Conservation (phyloP, 768 basidiomycete genomes). For the Rhizopogon vesiculosus region DNA sequence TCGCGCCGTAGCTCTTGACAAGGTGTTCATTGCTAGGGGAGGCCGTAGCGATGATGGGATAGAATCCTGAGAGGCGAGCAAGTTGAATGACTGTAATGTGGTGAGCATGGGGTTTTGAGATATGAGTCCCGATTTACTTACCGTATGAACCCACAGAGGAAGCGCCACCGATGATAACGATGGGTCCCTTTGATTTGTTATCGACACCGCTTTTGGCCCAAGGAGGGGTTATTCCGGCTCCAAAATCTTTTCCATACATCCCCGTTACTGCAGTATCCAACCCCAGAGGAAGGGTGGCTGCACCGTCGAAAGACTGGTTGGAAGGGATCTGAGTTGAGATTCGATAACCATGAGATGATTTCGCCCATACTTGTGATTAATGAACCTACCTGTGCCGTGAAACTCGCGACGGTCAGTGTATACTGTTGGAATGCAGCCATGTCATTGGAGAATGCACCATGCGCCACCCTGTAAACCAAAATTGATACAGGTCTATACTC, state of each 20-base stretch:
- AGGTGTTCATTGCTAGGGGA: slow-evolving; percentile 24
- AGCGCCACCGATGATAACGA: slow-evolving; percentile 44
- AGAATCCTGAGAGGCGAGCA: slow-evolving; percentile 35
- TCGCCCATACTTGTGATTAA: background rate
- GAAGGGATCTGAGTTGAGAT: slow-evolving; percentile 34
- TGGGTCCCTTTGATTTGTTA: slow-evolving; percentile 37
- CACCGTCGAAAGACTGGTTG: slow-evolving; percentile 39
- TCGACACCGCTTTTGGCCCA: slow-evolving; percentile 27
- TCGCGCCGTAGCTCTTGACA: slow-evolving; percentile 34
- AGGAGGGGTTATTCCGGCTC: slow-evolving; percentile 35
- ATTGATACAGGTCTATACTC: slow-evolving; percentile 9
- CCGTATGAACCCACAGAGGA: slow-evolving; percentile 45
- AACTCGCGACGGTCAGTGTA: slow-evolving; percentile 26
- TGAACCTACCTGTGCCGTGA: slow-evolving; percentile 31
- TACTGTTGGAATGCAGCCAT: slow-evolving; percentile 37
- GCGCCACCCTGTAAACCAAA: slow-evolving; percentile 23
- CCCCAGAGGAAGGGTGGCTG: slow-evolving; percentile 41
- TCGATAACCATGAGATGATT: too few species aligned
- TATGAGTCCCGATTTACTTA: slow-evolving; percentile 14
- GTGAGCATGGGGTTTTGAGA: background rate
- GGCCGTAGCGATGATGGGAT: slow-evolving; percentile 38
- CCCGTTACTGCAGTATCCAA: slow-evolving; percentile 43
- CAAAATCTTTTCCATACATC: slow-evolving; percentile 36
- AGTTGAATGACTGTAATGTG: slow-evolving; percentile 32
- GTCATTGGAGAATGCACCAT: slow-evolving; percentile 24